Percentiles rank a stretch among this genome's conserved stretches.
These are phyloP conservation scores for Trichoderma polysporum DNA, from an alignment of 2,329 filamentous ascomycete genomes.

Conservation along the genomic window DNA sequence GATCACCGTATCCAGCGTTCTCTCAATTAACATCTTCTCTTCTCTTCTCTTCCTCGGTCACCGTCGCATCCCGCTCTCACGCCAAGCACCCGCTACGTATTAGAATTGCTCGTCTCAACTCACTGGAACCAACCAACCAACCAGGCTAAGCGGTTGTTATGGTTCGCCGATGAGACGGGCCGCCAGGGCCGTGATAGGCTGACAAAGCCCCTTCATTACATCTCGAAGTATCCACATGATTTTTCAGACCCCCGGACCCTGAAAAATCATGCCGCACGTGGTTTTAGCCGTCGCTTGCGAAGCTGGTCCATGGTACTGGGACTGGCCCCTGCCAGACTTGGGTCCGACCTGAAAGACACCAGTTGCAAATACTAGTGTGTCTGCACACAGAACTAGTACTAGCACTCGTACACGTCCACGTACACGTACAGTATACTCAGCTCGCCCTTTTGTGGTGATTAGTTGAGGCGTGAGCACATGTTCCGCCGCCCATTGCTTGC, in stretches of 20 bases:
- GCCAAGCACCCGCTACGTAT: background rate
- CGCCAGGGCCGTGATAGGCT: background rate
- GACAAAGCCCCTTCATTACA: background rate
- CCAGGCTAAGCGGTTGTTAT: background rate
- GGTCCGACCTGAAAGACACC: background rate
- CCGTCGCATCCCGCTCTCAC: constrained; percentile 7
- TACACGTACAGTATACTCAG: background rate
- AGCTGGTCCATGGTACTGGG: constrained; percentile 8
- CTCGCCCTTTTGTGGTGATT: too few relatives aligned
- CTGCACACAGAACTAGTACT: too few relatives aligned
- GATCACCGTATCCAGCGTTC: background rate
- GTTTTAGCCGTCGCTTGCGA: background rate
- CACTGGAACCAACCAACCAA: background rate
- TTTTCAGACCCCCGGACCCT: background rate
- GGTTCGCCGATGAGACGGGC: background rate
- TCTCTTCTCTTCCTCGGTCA: background rate
- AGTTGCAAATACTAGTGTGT: background rate
- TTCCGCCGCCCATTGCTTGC: background rate
- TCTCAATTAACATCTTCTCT: background rate
- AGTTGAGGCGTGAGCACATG: background rate
- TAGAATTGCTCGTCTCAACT: background rate
- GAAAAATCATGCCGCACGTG: background rate
- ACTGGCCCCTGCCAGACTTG: background rate
- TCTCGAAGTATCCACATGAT: constrained; percentile 5
- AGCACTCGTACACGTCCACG: too few relatives aligned